Base-by-base conservation (phyloP, 2,329 filamentous ascomycete species). In the Hortaea sp. region DNA sequence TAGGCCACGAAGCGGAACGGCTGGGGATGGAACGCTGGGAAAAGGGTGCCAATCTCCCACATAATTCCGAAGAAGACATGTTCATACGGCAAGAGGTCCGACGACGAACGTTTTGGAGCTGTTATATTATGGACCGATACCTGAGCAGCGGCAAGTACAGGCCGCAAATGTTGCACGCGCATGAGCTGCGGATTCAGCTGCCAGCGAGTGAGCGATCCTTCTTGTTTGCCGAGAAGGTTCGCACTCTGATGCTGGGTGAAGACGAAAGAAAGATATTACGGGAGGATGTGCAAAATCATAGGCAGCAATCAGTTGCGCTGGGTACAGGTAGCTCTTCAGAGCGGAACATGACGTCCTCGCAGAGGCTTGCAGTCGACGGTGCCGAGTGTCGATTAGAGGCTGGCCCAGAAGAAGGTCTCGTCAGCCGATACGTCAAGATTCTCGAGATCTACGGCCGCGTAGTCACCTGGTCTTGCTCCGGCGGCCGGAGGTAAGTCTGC, bases 101-200 rank as follows among this genome's bases (percentile, higher is more conserved):
- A 49, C 72, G 84, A 28, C 75, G 84, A 5, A 85, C 83, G 0
- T 84, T 86, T 69, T 87, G 83, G 69, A 85, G 82, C 54, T 85
- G 82, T 57, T 80, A 84, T 48, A 79, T 86, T 43, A 70, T 88
- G 54, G 84, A 88, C 59, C 76, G 82, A 3, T 77, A 85, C 62
- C 66, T 86, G 27, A 77, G 80, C 32, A 81, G 77, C 54, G 82
- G 82, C 13, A 77, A 77, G 50, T 74, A 78, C 44, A 71, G 81
- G 20, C 72, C 77, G 1, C 72, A 75, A 10, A 79, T 78, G 57
- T 72, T 86, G 39, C 71, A 73, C 34, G 66, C 76, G 1, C 70
- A 78, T 3, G 77, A 82, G 47, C 63, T 85, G 5, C 70, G 73
- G 31, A 79, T 85, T 13, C 81, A 83, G 58, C 68, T 87, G 4